Conservation (phyloP, 306 rosid genomes). For the Benincasa hispida region DNA sequence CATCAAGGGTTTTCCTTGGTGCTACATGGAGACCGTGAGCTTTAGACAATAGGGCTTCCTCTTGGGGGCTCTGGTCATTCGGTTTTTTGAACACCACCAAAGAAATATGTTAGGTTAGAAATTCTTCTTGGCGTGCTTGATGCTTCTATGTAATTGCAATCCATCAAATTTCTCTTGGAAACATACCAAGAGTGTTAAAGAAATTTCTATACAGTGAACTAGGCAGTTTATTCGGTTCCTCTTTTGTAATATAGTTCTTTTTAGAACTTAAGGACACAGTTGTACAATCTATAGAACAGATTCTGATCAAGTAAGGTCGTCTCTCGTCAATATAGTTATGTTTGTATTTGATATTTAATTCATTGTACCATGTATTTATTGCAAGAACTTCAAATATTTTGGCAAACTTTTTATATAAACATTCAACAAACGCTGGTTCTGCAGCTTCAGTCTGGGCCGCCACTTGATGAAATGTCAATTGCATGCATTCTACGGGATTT, state of each 20-base stretch:
- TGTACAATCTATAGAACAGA: no score
- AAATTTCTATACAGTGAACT: neutral
- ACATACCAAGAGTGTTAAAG: neutral
- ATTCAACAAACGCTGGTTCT: slow-evolving; percentile 19
- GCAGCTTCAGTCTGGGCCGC: slow-evolving; percentile 93
- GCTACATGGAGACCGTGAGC: neutral
- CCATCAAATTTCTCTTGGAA: neutral
- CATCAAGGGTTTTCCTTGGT: neutral
- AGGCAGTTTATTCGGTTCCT: neutral
- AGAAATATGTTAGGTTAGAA: neutral
- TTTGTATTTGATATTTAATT: neutral
- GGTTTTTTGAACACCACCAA: neutral
- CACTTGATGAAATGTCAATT: slow-evolving; percentile 90
- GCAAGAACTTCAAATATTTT: slow-evolving; percentile 1
- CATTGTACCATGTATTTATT: neutral
- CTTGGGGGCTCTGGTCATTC: neutral
- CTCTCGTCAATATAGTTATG: neutral
- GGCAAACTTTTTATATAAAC: slow-evolving; percentile 4
- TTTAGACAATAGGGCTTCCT: neutral
- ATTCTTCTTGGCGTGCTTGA: neutral
- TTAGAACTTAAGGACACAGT: no score
- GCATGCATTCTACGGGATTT: slow-evolving; percentile 88
- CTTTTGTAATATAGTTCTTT: neutral
- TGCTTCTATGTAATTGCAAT: neutral
- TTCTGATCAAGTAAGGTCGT: no score